Percentiles rank a stretch among this genome's conserved stretches.
Conservation (phyloP, 2,329 filamentous ascomycete genomes). For the Dactylellina cionopaga region DNA sequence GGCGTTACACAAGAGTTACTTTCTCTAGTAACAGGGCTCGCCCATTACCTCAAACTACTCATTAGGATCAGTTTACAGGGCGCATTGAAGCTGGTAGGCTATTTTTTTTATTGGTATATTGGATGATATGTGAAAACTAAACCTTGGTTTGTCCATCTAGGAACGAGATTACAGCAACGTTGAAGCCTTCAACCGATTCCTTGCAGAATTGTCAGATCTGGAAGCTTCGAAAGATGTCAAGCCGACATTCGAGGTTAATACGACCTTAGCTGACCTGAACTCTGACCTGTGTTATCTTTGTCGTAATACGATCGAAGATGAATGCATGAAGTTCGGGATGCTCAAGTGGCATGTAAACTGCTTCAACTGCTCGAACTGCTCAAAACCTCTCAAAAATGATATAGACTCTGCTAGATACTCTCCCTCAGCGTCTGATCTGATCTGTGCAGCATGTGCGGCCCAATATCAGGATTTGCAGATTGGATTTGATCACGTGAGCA, state of each 20-base stretch:
- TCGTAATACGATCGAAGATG: constrained; percentile 89
- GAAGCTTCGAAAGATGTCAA: constrained; percentile 79
- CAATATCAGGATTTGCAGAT: constrained; percentile 68
- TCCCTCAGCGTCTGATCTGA: constrained; percentile 71
- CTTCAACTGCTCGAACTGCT: constrained; percentile 75
- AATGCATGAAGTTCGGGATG: constrained; percentile 80
- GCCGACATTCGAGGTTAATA: constrained; percentile 72
- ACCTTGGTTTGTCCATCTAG: constrained; percentile 43
- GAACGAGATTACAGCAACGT: constrained; percentile 82
- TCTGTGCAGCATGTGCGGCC: constrained; percentile 75
- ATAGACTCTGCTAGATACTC: constrained; percentile 76
- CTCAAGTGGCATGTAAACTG: constrained; percentile 86
- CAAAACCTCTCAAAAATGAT: constrained; percentile 75
- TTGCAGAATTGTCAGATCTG: constrained; percentile 84
- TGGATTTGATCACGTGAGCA: constrained; percentile 80
- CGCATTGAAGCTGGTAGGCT: constrained; percentile 74
- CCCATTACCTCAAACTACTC: constrained; percentile 95
- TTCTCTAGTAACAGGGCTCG: constrained; percentile 93
- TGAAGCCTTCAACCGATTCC: constrained; percentile 81
- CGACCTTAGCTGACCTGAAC: constrained; percentile 75
- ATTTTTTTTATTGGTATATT: not conserved
- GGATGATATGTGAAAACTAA: not conserved
- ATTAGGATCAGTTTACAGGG: constrained; percentile 97
- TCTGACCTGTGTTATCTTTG: constrained; percentile 87
- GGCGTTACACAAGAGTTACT: constrained; percentile 98